A percentile compares a stretch with the other conserved stretches of the same genome.
These are phyloP conservation scores for Pezicula neosporulosa DNA, from an alignment of 2,329 filamentous ascomycete genomes.

Conservation along the genomic window DNA sequence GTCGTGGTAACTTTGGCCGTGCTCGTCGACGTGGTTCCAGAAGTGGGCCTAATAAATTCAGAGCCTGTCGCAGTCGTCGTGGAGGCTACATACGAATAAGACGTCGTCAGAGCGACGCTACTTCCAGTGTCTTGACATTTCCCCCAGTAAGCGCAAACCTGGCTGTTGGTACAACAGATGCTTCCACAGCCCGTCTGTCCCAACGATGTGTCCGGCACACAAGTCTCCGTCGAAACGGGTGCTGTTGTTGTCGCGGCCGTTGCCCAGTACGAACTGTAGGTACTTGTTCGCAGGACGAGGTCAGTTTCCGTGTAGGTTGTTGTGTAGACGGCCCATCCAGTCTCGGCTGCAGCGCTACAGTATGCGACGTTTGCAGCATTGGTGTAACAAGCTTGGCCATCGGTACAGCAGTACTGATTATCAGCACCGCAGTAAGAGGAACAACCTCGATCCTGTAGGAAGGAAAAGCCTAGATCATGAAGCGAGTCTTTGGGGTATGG, in stretches of 20 bases:
- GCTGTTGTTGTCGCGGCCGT: slow-evolving; percentile 20
- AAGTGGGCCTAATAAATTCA: slow-evolving; percentile 48
- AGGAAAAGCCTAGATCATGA: slow-evolving; percentile 44
- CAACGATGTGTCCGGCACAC: slow-evolving; percentile 40
- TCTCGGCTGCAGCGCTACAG: slow-evolving; percentile 35
- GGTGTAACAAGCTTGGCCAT: slow-evolving; percentile 49
- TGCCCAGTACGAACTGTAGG: slow-evolving; percentile 47
- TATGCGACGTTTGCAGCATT: slow-evolving; percentile 42
- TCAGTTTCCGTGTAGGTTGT: slow-evolving; percentile 57
- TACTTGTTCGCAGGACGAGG: slow-evolving; percentile 52
- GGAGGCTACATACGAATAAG: slow-evolving; percentile 32
- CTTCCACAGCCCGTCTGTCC: slow-evolving; percentile 61
- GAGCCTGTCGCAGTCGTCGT: slow-evolving; percentile 15
- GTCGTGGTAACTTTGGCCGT: slow-evolving; percentile 47
- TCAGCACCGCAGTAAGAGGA: slow-evolving; percentile 50
- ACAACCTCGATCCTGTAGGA: slow-evolving; percentile 35
- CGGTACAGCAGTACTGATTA: slow-evolving; percentile 52
- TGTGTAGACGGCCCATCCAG: slow-evolving; percentile 36
- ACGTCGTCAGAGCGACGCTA: slow-evolving; percentile 35
- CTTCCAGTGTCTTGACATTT: slow-evolving; percentile 53
- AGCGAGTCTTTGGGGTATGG: slow-evolving; percentile 49
- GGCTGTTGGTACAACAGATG: slow-evolving; percentile 68
- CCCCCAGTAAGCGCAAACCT: slow-evolving; percentile 59
- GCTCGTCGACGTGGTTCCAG: slow-evolving; percentile 51
- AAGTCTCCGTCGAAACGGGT: slow-evolving; percentile 37